These are phyloP conservation scores for Fusarium citri DNA, from an alignment of 2,329 filamentous ascomycete genomes.

Conservation along the genomic window DNA sequence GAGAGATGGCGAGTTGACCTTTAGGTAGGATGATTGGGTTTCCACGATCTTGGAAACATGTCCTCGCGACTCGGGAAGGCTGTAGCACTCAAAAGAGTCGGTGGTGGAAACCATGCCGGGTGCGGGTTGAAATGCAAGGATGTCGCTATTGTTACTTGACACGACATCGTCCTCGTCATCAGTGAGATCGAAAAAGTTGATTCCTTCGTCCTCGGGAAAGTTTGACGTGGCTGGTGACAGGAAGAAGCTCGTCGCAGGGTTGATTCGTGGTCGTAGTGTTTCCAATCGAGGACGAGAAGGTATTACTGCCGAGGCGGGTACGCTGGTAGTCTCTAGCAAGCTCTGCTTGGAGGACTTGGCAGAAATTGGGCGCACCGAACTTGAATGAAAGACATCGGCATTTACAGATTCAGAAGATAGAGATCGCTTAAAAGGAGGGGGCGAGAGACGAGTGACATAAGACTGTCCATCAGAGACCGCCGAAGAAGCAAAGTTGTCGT, in stretches of 20 bases:
- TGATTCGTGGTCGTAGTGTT: conserved; percentile 44
- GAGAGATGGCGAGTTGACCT: conserved; percentile 44
- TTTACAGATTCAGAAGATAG: conserved; percentile 47
- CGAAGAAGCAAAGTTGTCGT: conserved; percentile 71
- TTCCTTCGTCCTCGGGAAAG: conserved; percentile 56
- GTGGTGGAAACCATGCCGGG: conserved; percentile 21
- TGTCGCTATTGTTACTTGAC: conserved; percentile 53
- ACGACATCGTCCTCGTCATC: conserved; percentile 57
- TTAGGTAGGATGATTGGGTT: conserved; percentile 37
- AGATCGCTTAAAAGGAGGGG: conserved; percentile 61
- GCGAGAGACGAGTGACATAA: conserved; percentile 62
- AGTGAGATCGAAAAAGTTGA: conserved; percentile 61
- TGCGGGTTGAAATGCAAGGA: conserved; percentile 45
- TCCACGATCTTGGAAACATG: conserved; percentile 35
- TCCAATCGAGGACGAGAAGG: conserved; percentile 41
- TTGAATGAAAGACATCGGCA: conserved; percentile 39
- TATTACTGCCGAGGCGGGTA: conserved; percentile 36
- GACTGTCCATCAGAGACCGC: conserved; percentile 58
- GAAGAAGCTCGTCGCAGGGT: conserved; percentile 44
- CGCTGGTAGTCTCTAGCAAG: conserved; percentile 18
- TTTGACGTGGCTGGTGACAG: conserved; percentile 53
- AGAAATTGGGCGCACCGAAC: conserved; percentile 43
- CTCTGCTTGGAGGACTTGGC: conserved; percentile 27
- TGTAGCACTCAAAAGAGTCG: conserved; percentile 55
- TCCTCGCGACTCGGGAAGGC: conserved; percentile 55